Evolutionary conservation across 2,329 filamentous ascomycete genomes (phyloP), one percentile per base, ranked within the genome.

Genomic region (Aplosporella prunicola): DNA sequence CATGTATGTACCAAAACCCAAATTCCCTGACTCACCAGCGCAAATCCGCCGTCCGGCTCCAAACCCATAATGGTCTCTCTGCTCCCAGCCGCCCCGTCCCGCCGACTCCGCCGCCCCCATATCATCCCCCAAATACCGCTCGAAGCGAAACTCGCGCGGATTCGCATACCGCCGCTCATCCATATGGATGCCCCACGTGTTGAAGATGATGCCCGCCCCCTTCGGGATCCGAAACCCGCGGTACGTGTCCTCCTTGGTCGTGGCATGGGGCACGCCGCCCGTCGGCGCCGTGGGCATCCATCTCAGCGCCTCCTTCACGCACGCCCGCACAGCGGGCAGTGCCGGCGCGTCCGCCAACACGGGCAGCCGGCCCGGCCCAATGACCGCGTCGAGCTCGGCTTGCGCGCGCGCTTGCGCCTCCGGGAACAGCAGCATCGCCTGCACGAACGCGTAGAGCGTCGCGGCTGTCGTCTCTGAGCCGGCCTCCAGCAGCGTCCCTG

Each of bases 31-130:
- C 25, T 18, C 15, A 38, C 71, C 73, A 8, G 65, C 69, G 50
- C 72, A 76, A 33, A 74, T 61, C 10, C 72, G 62, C 4, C 70
- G 60, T 1, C 71, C 70, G 0, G 63, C 63, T 13, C 71, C 70
- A 34, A 70, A 75, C 0, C 55, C 58, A 42, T 67, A 72, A 3
- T 65, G 58, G 36, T 72, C 68, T 10, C 69, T 59, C 44, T 66
- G 54, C 4, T 46, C 43, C 1, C 47, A 42, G 33, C 67, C 61
- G 0, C 59, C 43, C 15, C 64, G 56, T 1, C 31, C 52, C 11
- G 51, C 55, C 27, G 45, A 51, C 29, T 60, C 57, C 9, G 51
- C 55, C 4, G 55, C 47, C 3, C 51, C 48, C 7, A 53, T 51
- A 2, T n/a, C 9, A 24, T 54, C 49, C 11, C 47, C 15, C 3